phyloP scores from a whole-genome alignment of 495 filamentous ascomycete genomes.

The Aspergillus leporis region DNA sequence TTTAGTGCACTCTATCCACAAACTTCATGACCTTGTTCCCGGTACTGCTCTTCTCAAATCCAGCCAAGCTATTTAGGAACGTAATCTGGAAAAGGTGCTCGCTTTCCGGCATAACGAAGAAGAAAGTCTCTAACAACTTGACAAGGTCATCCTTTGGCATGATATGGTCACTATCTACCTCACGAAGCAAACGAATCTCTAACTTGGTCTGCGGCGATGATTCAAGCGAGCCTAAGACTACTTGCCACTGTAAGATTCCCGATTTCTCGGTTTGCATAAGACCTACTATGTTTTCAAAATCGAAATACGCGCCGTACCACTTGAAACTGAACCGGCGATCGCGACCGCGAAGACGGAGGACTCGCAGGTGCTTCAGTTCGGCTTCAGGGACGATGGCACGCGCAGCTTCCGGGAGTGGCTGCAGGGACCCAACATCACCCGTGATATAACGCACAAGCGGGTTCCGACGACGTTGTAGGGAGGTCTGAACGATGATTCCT shows the following conservation, averaged over 20 bases:
- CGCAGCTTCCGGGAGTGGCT: slow-evolving; percentile 19
- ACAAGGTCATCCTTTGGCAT: slow-evolving; percentile 23
- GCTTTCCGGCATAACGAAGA: slow-evolving; percentile 12
- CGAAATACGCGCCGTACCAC: slow-evolving; percentile 33
- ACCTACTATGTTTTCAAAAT: slow-evolving; percentile 22
- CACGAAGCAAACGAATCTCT: slow-evolving; percentile 18
- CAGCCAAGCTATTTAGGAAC: slow-evolving; percentile 7
- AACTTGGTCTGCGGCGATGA: slow-evolving; percentile 7
- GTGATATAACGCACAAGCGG: slow-evolving; percentile 40
- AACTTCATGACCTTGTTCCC: slow-evolving; percentile 18
- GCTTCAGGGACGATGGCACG: slow-evolving; percentile 7
- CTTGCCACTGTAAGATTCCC: slow-evolving; percentile 38
- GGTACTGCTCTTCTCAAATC: slow-evolving; percentile 16
- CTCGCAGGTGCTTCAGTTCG: slow-evolving; percentile 12
- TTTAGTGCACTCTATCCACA: slow-evolving; percentile 12
- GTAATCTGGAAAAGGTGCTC: slow-evolving; percentile 3
- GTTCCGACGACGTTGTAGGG: slow-evolving; percentile 35
- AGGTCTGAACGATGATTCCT: slow-evolving; percentile 38
- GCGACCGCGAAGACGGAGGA: slow-evolving; percentile 33
- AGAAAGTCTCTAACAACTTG: slow-evolving; percentile 9
- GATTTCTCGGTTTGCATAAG: slow-evolving; percentile 19
- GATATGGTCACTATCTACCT: slow-evolving; percentile 20
- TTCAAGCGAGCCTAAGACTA: slow-evolving; percentile 26
- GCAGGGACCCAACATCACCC: slow-evolving; percentile 39
- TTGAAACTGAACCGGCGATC: slow-evolving; percentile 37